Evolutionary conservation across 495 filamentous ascomycete species (phyloP).

Genomic region (Letharia lupina): DNA sequence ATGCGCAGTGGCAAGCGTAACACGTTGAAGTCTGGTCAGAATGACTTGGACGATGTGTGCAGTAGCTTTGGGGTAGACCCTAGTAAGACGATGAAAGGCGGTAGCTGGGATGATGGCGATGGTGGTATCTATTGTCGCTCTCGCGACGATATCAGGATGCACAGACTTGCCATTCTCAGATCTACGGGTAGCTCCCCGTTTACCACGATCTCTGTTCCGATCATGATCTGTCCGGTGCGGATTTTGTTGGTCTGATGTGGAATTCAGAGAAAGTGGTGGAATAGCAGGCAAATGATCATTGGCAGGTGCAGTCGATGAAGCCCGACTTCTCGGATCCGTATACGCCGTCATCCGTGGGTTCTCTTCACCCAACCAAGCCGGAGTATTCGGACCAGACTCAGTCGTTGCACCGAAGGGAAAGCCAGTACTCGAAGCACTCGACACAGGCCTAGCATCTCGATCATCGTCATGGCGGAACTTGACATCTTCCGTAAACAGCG

Average conservation of each 20-base stretch:
- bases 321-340: conserved; percentile 20
- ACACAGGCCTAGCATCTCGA: conserved; percentile 41
- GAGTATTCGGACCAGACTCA: conserved; percentile 41
- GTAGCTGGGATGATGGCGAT: conserved; percentile 97
- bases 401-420: conserved; percentile 32
- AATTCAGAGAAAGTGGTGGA: conserved; percentile 67
- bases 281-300: conserved; percentile 43
- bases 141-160: conserved; percentile 92
- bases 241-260: conserved; percentile 27
- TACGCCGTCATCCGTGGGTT: conserved; percentile 26
- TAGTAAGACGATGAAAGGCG: conserved; percentile 87
- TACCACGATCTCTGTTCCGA: conserved; percentile 5
- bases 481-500: conserved; percentile 91
- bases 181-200: conserved; percentile 7
- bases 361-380: conserved; percentile 34
- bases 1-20: conserved; percentile 89
- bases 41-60: conserved; percentile 98
- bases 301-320: conserved; percentile 17
- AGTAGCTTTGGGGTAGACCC: conserved; percentile 90
- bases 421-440: conserved; percentile 36
- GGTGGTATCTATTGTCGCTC: conserved; percentile 94
- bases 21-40: conserved; percentile 82
- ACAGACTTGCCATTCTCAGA: conserved; percentile 55
- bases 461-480: conserved; percentile 61
- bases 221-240: conserved; percentile 22